Base-by-base conservation (phyloP, 306 rosid genomes). In the Echinosophora koreensis region DNA sequence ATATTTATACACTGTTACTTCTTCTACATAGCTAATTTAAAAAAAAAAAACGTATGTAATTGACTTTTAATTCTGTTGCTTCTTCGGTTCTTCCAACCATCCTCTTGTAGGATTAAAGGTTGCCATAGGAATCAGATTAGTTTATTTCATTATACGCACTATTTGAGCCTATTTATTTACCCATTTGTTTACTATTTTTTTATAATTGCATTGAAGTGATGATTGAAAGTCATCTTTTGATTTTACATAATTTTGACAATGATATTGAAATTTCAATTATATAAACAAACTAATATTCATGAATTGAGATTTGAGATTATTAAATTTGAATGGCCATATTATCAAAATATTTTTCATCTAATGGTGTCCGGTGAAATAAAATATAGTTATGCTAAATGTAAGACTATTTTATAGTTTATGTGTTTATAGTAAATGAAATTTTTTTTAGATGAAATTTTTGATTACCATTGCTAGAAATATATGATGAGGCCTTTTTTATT, bases 41-140 rank as follows among this genome's bases (percentile, higher is more conserved):
- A 11, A 47, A 46, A n/a, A n/a, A 10, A 16, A 51, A 6, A 17
- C 49, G 44, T 7, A 60, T 75, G 50, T 38, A 34, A 64, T 63
- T 70, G 13, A 10, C 69, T 54, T 60, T 66, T 55, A 27, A 35
- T 52, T 46, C 66, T 68, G 34, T 60, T 32, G 39, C 76, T 73
- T 73, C 59, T 78, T 83, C 80, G 39, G 72, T 73, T 73, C 59
- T 78, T 83, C 80, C 64, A 68, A 12, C 57, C 58, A 34, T 58
- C 41, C 51, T 64, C 79, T 64, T 76, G 17, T 34, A 12, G 74
- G 63, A 71, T 54, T 62, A 6, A 37, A 59, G 42, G 17, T 81
- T 69, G 49, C 39, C 4, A 39, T 7, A 4, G 39, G 66, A 63
- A 70, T n/a, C 68, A n/a, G 51, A 69, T 78, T 62, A 69, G 55